phyloP scores from a whole-genome alignment of 1,284 basidiomycete species.

The Ganoderma boninense region DNA sequence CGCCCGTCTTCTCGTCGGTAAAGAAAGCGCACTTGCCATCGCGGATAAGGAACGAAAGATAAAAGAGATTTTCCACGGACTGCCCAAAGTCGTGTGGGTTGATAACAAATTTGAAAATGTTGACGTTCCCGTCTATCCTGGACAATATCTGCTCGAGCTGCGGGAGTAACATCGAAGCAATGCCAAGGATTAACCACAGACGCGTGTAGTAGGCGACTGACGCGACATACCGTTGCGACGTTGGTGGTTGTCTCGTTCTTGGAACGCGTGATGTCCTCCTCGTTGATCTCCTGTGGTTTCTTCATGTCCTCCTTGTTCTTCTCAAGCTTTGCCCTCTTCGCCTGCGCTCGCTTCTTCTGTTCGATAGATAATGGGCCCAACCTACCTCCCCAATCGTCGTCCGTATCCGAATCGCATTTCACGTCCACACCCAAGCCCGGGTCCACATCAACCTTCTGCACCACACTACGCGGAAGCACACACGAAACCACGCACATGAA shows the following conservation, averaged over 20 bases:
- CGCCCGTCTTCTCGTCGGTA: constrained; percentile 62
- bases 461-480: not conserved
- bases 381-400: constrained; percentile 49
- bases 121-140: constrained; percentile 58
- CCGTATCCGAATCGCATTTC: not conserved
- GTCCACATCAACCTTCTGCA: not conserved
- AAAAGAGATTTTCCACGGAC: constrained; percentile 94
- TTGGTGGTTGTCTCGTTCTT: constrained; percentile 88
- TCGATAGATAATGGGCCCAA: constrained; percentile 82
- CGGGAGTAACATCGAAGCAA: not conserved
- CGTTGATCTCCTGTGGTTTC: constrained; percentile 77
- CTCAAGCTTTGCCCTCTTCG: constrained; percentile 74
- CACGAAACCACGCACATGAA: constrained; percentile 70
- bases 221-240: constrained; percentile 61
- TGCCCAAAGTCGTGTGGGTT: constrained; percentile 91
- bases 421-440: not conserved
- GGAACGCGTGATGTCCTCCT: constrained; percentile 79
- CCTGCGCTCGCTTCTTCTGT: constrained; percentile 69
- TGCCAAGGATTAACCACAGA: constrained; percentile 5
- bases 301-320: constrained; percentile 74
- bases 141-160: constrained; percentile 67
- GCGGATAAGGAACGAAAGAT: constrained; percentile 89
- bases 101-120: constrained; percentile 85
- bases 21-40: constrained; percentile 84
- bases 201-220: not conserved